Conservation (phyloP, 768 basidiomycete species). For the Termitomyces sp. region DNA sequence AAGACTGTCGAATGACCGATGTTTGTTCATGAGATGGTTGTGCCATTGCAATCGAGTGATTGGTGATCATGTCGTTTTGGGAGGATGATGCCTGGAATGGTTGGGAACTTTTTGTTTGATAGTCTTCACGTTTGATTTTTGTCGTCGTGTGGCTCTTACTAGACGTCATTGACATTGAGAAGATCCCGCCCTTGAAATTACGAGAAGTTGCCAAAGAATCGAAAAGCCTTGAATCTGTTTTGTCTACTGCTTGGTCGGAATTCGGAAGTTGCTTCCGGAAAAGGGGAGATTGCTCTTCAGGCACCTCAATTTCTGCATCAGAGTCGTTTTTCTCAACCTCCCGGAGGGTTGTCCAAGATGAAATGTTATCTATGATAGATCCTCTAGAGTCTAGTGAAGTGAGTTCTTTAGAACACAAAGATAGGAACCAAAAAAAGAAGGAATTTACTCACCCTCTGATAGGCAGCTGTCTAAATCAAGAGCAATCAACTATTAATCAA, state of each 20-base stretch:
- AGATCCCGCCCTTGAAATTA: background rate
- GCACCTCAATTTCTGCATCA: background rate
- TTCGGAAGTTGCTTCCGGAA: background rate
- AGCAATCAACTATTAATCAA: background rate
- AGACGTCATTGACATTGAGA: background rate
- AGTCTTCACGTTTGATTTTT: background rate
- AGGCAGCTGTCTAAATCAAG: background rate
- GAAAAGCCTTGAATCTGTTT: background rate
- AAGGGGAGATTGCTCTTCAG: background rate
- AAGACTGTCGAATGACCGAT: background rate
- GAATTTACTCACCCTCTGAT: background rate
- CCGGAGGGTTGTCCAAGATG: background rate
- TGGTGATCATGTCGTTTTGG: background rate
- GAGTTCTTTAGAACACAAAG: background rate
- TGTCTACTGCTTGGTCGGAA: background rate
- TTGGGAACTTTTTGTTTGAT: background rate
- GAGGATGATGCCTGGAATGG: background rate
- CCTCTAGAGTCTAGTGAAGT: background rate
- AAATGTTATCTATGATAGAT: background rate
- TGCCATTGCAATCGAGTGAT: background rate
- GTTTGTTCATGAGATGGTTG: too few species aligned
- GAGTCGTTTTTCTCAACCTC: background rate
- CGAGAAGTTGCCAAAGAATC: background rate
- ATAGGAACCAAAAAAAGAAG: background rate
- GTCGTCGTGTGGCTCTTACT: background rate